Percentiles rank a stretch among this genome's conserved stretches.
Evolutionary conservation across 495 filamentous ascomycete species (phyloP).

Genomic region (Aspergillus affinis): DNA sequence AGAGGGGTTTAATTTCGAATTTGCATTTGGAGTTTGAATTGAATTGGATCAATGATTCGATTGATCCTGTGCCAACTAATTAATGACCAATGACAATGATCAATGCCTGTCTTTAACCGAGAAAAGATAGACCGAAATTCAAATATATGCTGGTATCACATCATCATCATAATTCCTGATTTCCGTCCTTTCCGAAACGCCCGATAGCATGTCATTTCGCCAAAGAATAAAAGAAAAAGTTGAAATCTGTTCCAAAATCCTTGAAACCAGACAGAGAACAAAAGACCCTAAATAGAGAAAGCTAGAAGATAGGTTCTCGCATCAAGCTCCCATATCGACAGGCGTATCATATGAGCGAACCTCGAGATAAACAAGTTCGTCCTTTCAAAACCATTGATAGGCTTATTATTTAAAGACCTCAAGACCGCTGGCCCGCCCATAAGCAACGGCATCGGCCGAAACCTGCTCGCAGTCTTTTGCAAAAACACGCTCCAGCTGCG

Average conservation of each 20-base stretch:
- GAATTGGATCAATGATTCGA: not conserved
- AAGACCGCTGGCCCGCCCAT: conserved; percentile 34
- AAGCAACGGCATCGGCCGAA: conserved; percentile 40
- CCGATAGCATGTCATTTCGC: not conserved
- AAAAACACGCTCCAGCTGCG: conserved; percentile 28
- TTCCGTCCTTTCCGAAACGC: not conserved
- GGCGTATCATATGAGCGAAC: no score
- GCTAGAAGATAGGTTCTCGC: not conserved
- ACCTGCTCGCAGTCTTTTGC: conserved; percentile 33
- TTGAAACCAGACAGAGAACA: not conserved
- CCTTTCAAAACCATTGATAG: not conserved
- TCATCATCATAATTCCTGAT: not conserved
- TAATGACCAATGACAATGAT: not conserved
- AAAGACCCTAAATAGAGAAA: not conserved
- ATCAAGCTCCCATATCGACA: not conserved
- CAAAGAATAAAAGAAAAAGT: not conserved
- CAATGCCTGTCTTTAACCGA: not conserved
- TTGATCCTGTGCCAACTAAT: not conserved
- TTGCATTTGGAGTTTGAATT: not conserved
- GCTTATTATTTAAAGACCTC: conserved; percentile 17
- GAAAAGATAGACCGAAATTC: not conserved
- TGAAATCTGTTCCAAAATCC: no score
- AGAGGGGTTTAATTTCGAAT: conserved; percentile 48
- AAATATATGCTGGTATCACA: not conserved
- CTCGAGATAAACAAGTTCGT: no score